Evolutionary conservation across 352 stramenopile species (phyloP), one percentile per base, ranked within the genome.

Genomic region (Phytophthora europaea): DNA sequence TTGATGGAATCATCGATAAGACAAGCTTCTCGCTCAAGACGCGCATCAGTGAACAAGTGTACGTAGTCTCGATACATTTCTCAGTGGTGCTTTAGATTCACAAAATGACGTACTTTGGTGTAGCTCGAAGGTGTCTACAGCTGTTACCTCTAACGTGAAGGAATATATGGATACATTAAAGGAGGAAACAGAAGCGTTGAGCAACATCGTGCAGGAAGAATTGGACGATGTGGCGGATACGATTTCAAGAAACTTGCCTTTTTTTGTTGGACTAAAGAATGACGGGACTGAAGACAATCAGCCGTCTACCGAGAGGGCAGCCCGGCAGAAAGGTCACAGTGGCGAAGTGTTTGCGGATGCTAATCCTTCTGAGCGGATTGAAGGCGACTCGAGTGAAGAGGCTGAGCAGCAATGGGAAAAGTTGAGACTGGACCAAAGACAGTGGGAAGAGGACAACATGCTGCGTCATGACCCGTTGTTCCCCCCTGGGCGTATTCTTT

Each of bases 401-500:
- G 51, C 34, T 18, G 63, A 64, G 31, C 28, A 75, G 26, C 40
- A 77, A 53, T 72, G 50, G 45, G 51, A 78, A 20, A 57, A 52
- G 48, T 23, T 70, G 2, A 63, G 80, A 55, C n/a, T 76, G 22
- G 52, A 73, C 12, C 62, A 81, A 62, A 61, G 43, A 16, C 50
- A 72, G 20, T 69, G 56, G 60, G 57, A 78, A 72, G 53, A 79
- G 26, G 76, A 81, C 47, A 73, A 82, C 18, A 64, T 57, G 54
- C 60, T 88, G 34, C 54, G 80, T 20, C 84, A 93, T 31, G 84
- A 84, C 7, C 84, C 85, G 22, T 72, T 94, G 20, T 94, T 92
- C 53, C 87, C 87, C 22, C 87, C 87, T 51, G 87, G 87, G 18
- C 79, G 85, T 6, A 88, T 94, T 56, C 57, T 94, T n/a, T 93